A percentile compares a stretch with the other conserved stretches of the same genome.
Evolutionary conservation across 2,329 filamentous ascomycete genomes (phyloP).

Genomic region (Domatiomyces globalis): DNA sequence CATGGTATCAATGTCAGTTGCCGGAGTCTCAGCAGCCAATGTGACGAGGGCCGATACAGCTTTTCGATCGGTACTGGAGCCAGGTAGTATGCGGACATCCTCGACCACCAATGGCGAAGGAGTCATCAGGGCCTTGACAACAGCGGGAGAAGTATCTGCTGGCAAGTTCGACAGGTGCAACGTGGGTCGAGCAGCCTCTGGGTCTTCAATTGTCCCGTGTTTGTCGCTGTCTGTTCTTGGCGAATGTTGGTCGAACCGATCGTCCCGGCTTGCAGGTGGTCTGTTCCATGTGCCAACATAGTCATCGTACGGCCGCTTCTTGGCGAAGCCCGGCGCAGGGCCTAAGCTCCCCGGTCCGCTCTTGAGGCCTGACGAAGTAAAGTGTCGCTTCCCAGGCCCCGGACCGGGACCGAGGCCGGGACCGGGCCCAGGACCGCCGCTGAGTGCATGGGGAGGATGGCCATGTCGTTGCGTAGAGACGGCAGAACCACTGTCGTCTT

Average conservation of each 20-base stretch:
- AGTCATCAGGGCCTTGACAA: conserved; percentile 35
- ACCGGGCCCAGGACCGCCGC: conserved; percentile 19
- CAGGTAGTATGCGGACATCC: conserved; percentile 55
- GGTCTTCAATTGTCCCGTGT: conserved; percentile 15
- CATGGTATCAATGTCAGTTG: conserved; percentile 66
- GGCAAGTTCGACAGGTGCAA: conserved; percentile 41
- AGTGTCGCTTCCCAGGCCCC: conserved; percentile 48
- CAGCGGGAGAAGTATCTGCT: conserved; percentile 36
- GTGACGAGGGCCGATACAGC: conserved; percentile 67
- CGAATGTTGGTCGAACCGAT: background rate
- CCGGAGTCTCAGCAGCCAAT: conserved; percentile 63
- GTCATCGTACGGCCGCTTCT: conserved; percentile 41
- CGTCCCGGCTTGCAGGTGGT: background rate
- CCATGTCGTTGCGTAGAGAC: conserved; percentile 16
- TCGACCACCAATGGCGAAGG: conserved; percentile 50
- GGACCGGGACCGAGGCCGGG: conserved; percentile 21
- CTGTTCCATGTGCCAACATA: conserved; percentile 3
- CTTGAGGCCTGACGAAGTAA: conserved; percentile 30
- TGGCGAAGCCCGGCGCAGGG: conserved; percentile 37
- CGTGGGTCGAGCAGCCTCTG: conserved; percentile 38
- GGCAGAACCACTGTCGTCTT: conserved; percentile 27
- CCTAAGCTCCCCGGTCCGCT: conserved; percentile 52
- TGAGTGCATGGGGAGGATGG: conserved; percentile 21
- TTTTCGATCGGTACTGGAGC: conserved; percentile 46
- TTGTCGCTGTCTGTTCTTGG: conserved; percentile 7